Evolutionary conservation across 805 yeast species (phyloP).

Genomic region (Sporopachydermia lactativora): DNA sequence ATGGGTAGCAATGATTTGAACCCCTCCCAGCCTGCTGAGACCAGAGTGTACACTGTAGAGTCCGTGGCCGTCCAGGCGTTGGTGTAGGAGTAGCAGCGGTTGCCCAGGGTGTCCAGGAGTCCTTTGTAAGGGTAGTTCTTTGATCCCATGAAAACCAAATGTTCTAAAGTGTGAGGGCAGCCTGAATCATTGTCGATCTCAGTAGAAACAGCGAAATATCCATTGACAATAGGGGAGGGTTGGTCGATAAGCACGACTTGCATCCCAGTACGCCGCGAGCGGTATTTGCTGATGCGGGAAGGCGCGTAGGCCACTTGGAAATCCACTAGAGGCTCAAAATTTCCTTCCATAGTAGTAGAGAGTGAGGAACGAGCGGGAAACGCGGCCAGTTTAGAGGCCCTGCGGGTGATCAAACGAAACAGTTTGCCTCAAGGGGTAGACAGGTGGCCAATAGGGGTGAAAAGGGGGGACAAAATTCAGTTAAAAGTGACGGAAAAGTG

Average conservation of each 20-base stretch:
- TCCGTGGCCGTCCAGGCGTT: slow-evolving; percentile 98
- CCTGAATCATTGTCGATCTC: slow-evolving; percentile 83
- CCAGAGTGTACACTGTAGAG: slow-evolving; percentile 84
- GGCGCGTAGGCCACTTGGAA: slow-evolving; percentile 71
- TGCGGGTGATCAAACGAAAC: too few species aligned
- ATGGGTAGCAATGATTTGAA: slow-evolving; percentile 74
- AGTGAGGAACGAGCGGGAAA: too few species aligned
- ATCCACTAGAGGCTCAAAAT: slow-evolving; percentile 28
- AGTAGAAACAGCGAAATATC: slow-evolving; percentile 93
- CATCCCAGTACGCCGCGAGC: slow-evolving; percentile 66
- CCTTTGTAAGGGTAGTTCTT: slow-evolving; percentile 85
- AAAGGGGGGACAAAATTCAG: too few species aligned
- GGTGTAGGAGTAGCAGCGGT: slow-evolving; percentile 69
- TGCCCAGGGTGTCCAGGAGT: slow-evolving; percentile 73
- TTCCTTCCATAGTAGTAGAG: neutral
- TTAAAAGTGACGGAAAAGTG: too few species aligned
- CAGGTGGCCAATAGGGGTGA: too few species aligned
- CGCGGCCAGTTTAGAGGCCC: too few species aligned
- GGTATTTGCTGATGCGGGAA: slow-evolving; percentile 56
- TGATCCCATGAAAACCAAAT: slow-evolving; percentile 89
- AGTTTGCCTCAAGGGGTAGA: too few species aligned
- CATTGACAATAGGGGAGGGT: slow-evolving; percentile 79
- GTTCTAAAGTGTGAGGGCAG: slow-evolving; percentile 92
- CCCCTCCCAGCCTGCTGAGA: slow-evolving; percentile 95
- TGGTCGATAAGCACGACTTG: slow-evolving; percentile 65